Base-by-base conservation (phyloP, 169 alveolate genomes). In the Plasmodium malariae region DNA sequence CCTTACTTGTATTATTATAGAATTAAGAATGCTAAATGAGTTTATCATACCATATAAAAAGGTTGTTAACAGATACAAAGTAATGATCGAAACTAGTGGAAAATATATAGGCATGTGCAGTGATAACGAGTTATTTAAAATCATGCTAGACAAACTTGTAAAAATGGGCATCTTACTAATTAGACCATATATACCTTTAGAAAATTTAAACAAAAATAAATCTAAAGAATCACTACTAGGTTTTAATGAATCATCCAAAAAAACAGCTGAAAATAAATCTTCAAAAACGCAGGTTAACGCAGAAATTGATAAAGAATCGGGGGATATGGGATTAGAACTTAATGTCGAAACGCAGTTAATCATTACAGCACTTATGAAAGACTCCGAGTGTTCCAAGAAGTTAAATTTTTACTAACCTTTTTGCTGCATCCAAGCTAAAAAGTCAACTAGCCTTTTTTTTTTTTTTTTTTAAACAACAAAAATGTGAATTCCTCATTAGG, bases 181-280 rank as follows among this genome's bases (percentile, higher is more conserved):
- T 51, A 93, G 93, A 71, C 96, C 96, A 48, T 85, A 93, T 49
- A 94, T 92, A 48, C 92, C 93, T 62, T 49, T 92, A 30, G 63
- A 86, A 57, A 30, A 78, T 32, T 28, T 74, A 14, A 32, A 59
- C 0, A 80, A 80, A 80, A 80, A 65, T 63, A 62, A 65, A 65
- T 28, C 45, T 2, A 80, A 80, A 80, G 90, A 80, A 65, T 24
- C 51, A 5, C 68, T 65, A 1, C 24, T 80, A 65, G 90, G 90
- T 7, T 80, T 80, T n/a, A 78, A 80, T 70, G 90, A 80, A 34
- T 24, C 63, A 7, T 48, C 78, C 0, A 80, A 80, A 40, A 80
- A 80, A 17, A 14, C 6, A 17, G 12, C 74, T 1, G 74, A 62
- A 0, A 30, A 36, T 11, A 76, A 76, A 30, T 28, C 54, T 30